Base-by-base conservation (phyloP, 2,329 filamentous ascomycete species). In the Fusarium staphyleae region DNA sequence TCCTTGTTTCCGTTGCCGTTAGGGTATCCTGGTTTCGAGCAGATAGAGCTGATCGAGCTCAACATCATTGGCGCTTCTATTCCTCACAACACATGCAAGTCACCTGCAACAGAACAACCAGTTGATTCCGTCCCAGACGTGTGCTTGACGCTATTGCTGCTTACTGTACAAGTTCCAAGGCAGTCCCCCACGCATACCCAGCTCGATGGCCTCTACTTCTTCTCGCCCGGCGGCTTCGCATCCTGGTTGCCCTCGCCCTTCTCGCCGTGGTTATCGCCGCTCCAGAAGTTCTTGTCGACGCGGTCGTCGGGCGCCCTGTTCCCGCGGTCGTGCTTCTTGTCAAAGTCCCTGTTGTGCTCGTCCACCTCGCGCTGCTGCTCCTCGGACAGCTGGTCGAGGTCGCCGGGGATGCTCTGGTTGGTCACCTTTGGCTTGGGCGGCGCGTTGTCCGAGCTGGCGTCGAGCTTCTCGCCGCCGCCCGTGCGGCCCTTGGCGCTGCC, bases 341-440 rank as follows among this genome's bases (percentile, higher is more conserved):
- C 80, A 67, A 87, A 86, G 1, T 86, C 81, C 58, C 56, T 58
- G 54, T 87, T 87, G 65, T 87, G 84, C 70, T 76, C 67, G 45
- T 84, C 77, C 13, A 86, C 84, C 70, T 86, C 83, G 35, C 72
- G 73, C 68, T 80, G 75, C 70, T 85, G 81, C 66, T 81, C 81
- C 51, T 79, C 70, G 16, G 72, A 79, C 55, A 83, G 63, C 6
- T 71, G 66, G 44, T 70, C 60, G 4, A 58, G 59, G 32, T 68
- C 65, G 3, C 73, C 75, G 0, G 76, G 74, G 9, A 80, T 70
- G 57, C 74, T 75, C 51, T 77, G 74, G 62, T 81, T 83, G 50
- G 72, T 69, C 57, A 85, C 78, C 72, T 82, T 84, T 50, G 82
- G 83, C 63, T 76, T 69, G 1, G 78, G 70, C 3, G 75, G 74